Conservation (phyloP, 176 grass and related monocot genomes). For the Musa acuminata region DNA sequence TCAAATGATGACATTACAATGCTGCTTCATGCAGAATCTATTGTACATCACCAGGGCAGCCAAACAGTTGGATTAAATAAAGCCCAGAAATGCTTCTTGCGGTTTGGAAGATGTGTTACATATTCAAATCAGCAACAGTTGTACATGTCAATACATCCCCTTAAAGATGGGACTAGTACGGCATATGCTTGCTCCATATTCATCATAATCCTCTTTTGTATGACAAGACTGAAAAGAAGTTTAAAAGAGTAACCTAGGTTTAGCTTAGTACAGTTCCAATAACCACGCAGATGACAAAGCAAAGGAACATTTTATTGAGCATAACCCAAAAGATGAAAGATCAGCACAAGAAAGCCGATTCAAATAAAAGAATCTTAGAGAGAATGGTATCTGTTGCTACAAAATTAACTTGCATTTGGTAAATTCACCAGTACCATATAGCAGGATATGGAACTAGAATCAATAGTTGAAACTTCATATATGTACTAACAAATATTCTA, state of each 20-base stretch:
- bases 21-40: neutral
- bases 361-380: too few species aligned
- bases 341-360: neutral
- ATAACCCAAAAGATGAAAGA: neutral
- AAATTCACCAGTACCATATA: too few species aligned
- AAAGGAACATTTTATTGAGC: neutral
- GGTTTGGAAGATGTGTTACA: neutral
- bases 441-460: too few species aligned
- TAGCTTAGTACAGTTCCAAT: neutral
- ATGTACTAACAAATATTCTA: too few species aligned
- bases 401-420: too few species aligned
- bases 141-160: slow-evolving; percentile 83
- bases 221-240: slow-evolving; percentile 48
- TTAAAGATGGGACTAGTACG: slow-evolving; percentile 93
- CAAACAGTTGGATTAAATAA: neutral
- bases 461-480: too few species aligned
- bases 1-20: neutral
- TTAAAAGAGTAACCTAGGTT: neutral
- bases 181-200: slow-evolving; percentile 93
- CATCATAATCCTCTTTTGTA: slow-evolving; percentile 96
- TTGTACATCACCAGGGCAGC: neutral
- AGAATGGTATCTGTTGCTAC: too few species aligned
- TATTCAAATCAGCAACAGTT: neutral
- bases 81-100: neutral
- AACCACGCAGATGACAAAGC: neutral